Conservation (phyloP, 2,329 filamentous ascomycete species). For the Amphichorda felina region DNA sequence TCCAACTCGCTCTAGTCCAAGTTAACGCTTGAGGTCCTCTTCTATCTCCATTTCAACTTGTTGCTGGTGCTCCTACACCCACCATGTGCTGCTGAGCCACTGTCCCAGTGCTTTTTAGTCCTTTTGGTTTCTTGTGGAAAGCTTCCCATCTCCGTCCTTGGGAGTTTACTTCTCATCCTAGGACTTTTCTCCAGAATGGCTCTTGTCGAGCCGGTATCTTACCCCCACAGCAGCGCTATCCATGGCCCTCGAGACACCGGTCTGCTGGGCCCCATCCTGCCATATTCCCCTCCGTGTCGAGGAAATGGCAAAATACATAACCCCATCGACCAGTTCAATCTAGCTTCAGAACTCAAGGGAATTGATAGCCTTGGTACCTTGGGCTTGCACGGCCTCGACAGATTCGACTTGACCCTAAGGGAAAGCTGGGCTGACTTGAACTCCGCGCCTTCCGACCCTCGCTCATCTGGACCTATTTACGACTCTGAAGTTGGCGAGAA, state of each 20-base stretch:
- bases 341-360: conserved; percentile 11
- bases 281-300: conserved; percentile 3
- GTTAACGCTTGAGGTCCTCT: too few species aligned
- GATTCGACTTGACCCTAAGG: too few species aligned
- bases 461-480: too few species aligned
- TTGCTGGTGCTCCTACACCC: conserved; percentile 17
- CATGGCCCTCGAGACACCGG: conserved; percentile 24
- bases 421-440: too few species aligned
- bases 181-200: conserved; percentile 16
- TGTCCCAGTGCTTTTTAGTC: conserved; percentile 14
- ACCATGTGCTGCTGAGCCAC: conserved; percentile 4
- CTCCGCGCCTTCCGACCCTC: too few species aligned
- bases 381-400: too few species aligned
- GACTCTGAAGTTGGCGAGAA: conserved; percentile 15
- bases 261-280: conserved; percentile 17
- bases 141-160: conserved; percentile 16
- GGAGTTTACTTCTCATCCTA: conserved; percentile 15
- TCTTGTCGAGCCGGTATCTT: conserved; percentile 16
- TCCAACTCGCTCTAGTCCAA: too few species aligned
- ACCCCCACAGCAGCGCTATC: conserved; percentile 17
- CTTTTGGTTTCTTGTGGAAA: conserved; percentile 32
- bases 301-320: conserved; percentile 4
- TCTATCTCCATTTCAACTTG: conserved; percentile 20
- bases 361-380: too few species aligned
- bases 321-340: conserved; percentile 19